phyloP scores from a whole-genome alignment of 2,329 filamentous ascomycete species.

The Clonostachys solani region DNA sequence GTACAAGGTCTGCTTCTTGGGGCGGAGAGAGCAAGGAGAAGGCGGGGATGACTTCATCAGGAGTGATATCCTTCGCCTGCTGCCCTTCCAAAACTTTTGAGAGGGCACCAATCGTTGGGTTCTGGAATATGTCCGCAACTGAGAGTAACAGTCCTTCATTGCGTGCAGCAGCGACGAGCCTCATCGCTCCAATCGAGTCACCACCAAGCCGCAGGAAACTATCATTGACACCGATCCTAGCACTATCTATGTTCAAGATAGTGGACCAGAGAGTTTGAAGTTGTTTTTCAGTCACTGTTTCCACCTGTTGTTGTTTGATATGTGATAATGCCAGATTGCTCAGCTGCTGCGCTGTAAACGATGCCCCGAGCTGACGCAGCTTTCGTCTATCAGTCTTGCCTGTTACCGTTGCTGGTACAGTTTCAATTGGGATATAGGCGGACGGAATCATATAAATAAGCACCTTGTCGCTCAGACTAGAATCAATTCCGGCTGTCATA shows the following conservation, averaged over 20 bases:
- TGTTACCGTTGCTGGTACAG: background rate
- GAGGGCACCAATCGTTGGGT: slow-evolving; percentile 18
- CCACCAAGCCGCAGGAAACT: slow-evolving; percentile 28
- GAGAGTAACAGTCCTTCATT: slow-evolving; percentile 31
- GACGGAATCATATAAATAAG: slow-evolving; percentile 1
- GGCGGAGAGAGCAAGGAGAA: too few species aligned
- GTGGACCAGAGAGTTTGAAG: slow-evolving; percentile 37
- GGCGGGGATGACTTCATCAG: too few species aligned
- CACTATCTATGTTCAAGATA: slow-evolving; percentile 29
- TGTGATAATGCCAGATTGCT: background rate
- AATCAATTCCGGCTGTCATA: background rate
- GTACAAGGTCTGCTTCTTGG: too few species aligned
- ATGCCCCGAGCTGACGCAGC: background rate
- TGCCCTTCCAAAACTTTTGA: too few species aligned
- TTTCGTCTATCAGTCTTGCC: slow-evolving; percentile 1
- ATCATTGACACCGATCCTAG: slow-evolving; percentile 10
- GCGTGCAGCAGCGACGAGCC: slow-evolving; percentile 36
- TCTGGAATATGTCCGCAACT: slow-evolving; percentile 38
- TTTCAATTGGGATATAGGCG: background rate
- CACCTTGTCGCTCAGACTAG: background rate
- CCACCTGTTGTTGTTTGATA: background rate
- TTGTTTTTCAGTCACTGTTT: slow-evolving; percentile 4
- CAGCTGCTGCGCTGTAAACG: background rate
- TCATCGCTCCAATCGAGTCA: slow-evolving; percentile 50
- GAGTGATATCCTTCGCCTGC: too few species aligned